These are phyloP conservation scores for Nigrospora sphaerica DNA, from an alignment of 2,329 filamentous ascomycete species.

Conservation along the genomic window DNA sequence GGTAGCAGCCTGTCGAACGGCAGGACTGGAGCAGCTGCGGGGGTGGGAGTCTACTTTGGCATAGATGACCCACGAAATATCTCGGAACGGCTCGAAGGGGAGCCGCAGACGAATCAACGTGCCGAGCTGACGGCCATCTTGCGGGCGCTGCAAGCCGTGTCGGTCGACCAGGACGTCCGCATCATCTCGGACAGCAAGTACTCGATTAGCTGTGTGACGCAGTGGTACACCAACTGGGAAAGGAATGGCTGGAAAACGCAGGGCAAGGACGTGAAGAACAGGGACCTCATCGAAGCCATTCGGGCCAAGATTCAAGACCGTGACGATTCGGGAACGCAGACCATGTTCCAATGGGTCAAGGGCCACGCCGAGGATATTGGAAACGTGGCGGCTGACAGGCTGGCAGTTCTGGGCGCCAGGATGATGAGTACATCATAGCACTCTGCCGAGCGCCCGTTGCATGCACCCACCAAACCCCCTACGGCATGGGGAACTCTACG, in stretches of 20 bases:
- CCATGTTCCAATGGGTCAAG: slow-evolving; percentile 82
- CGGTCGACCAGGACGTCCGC: slow-evolving; percentile 58
- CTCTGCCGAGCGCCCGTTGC: too few species aligned
- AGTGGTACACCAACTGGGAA: slow-evolving; percentile 76
- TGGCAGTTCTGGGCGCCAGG: slow-evolving; percentile 63
- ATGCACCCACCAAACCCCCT: too few species aligned
- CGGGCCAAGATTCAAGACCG: slow-evolving; percentile 65
- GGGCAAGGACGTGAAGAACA: slow-evolving; percentile 73
- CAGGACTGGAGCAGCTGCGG: slow-evolving; percentile 43
- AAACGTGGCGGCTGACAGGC: slow-evolving; percentile 71
- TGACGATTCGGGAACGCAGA: slow-evolving; percentile 50
- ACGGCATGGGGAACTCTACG: too few species aligned
- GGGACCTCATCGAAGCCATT: slow-evolving; percentile 72
- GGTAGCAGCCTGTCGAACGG: slow-evolving; percentile 57
- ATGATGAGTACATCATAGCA: background rate
- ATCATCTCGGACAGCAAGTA: slow-evolving; percentile 91
- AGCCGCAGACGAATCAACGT: slow-evolving; percentile 84
- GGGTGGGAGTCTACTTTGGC: slow-evolving; percentile 60
- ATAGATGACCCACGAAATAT: slow-evolving; percentile 52
- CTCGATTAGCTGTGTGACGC: slow-evolving; percentile 79
- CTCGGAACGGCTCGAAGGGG: slow-evolving; percentile 68
- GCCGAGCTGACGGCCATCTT: slow-evolving; percentile 89
- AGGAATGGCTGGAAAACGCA: slow-evolving; percentile 71
- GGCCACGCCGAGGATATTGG: slow-evolving; percentile 69
- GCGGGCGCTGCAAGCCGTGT: slow-evolving; percentile 71